Evolutionary conservation across 139 green algal species (phyloP).

Genomic region (Chlorella vulgaris): DNA sequence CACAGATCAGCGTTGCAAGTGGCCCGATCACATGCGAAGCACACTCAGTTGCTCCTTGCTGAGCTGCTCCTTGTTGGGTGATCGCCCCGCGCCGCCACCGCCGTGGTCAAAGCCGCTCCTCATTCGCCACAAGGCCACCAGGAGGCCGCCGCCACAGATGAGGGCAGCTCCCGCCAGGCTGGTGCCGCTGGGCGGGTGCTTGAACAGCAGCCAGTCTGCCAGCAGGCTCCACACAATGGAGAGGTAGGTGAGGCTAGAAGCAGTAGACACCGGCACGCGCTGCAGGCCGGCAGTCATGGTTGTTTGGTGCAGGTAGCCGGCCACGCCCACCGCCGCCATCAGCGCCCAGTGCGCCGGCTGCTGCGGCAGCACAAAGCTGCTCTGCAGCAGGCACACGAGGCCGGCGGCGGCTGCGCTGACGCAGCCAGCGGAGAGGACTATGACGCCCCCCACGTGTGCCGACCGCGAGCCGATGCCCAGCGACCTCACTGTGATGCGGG

Average conservation of each 20-base stretch:
- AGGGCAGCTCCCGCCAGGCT: not conserved
- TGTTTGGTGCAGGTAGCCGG: not conserved
- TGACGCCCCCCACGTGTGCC: not conserved
- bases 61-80: not conserved
- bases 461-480: not conserved
- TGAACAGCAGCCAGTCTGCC: not conserved
- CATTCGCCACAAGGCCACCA: not conserved
- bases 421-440: not conserved
- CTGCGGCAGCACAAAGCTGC: not conserved
- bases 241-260: not conserved
- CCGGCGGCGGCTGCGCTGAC: not conserved
- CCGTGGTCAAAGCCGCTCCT: not conserved
- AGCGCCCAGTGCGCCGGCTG: not conserved
- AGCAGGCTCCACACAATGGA: not conserved
- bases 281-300: slow-evolving; percentile 6
- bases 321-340: not conserved
- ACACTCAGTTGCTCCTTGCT: too few species aligned
- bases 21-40: too few species aligned
- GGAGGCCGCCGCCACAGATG: slow-evolving; percentile 9
- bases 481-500: not conserved
- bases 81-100: not conserved
- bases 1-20: too few species aligned
- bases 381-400: not conserved
- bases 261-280: not conserved
- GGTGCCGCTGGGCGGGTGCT: not conserved